These are phyloP conservation scores for Sporothrix protearum DNA, from an alignment of 2,329 filamentous ascomycete genomes.

Conservation along the genomic window DNA sequence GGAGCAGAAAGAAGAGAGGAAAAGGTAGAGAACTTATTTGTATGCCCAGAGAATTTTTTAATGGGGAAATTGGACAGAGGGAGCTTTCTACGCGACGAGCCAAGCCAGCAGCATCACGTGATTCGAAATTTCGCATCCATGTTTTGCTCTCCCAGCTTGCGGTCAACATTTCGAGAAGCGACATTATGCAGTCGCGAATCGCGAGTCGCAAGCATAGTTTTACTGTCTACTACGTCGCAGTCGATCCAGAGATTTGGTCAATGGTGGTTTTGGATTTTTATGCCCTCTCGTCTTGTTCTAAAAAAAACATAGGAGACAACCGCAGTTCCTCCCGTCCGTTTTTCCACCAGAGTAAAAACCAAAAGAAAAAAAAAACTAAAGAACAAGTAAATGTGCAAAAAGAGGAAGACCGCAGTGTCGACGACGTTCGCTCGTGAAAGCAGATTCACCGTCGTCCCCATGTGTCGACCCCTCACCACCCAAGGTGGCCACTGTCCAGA, in stretches of 20 bases:
- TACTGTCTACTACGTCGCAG: neutral
- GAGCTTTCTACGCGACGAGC: neutral
- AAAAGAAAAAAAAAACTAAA: constrained; percentile 17
- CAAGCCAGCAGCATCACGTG: neutral
- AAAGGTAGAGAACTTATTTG: constrained; percentile 18
- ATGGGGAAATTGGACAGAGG: neutral
- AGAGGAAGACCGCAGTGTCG: neutral
- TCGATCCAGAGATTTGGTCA: neutral
- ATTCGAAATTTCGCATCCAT: neutral
- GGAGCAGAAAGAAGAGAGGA: neutral
- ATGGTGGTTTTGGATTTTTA: constrained; percentile 19
- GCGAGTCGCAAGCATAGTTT: neutral
- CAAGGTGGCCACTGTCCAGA: constrained; percentile 1
- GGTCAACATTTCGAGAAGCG: neutral
- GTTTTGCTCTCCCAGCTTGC: neutral
- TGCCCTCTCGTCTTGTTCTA: constrained; percentile 14
- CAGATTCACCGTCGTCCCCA: neutral
- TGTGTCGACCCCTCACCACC: neutral
- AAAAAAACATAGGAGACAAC: neutral
- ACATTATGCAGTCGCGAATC: neutral
- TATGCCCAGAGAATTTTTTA: constrained; percentile 6
- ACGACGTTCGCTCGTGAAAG: neutral
- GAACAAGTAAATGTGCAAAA: constrained; percentile 13
- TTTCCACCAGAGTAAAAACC: constrained; percentile 18
- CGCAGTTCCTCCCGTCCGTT: neutral